Evolutionary conservation across 345 rosid species (phyloP), one percentile per base, ranked within the genome.

Genomic region (Bruguiera parviflora): DNA sequence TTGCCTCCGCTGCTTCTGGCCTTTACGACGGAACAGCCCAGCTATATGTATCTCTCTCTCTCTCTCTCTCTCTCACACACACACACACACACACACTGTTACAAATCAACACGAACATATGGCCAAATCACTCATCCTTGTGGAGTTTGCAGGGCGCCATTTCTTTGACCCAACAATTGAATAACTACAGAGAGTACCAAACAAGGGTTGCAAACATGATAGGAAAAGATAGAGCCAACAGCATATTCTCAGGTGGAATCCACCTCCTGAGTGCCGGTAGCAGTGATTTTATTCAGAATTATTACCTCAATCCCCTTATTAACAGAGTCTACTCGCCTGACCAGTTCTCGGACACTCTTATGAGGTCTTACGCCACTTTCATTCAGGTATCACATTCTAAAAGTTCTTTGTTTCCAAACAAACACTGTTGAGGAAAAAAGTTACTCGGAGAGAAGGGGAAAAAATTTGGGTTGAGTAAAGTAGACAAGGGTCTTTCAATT

Each of bases 281-380:
- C 79, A 91, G 97, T 74, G 97, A 94, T 79, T 91, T 82, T 77
- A 74, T 94, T 78, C 97, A 94, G 85, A 89, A 94, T 78, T 94
- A 88, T 81, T 91, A 91, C 77, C 58, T 94, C 71, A 82, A 86
- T 76, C 92, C 90, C 59, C 61, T 86, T 43, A 83, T 91, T 59
- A 86, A 78, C 64, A 32, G 74, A 75, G n/a, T 76, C 58, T 79
- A 85, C 80, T 63, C 93, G 51, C 80, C 85, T 11, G 90, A 85
- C 33, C 87, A 72, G 19, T 91, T 85, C 80, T 79, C 96, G 1
- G 86, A 85, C 65, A 69, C 69, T 73, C 96, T 94, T 80, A 63
- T 88, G 71, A 71, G 73, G 70, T 88, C 85, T 77, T 91, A 87
- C 84, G 70, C 95, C 35, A 51, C 78, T 64, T 91, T 91, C 80